phyloP scores from a whole-genome alignment of 2,329 filamentous ascomycete genomes.

The Lachnellula subtilissima region DNA sequence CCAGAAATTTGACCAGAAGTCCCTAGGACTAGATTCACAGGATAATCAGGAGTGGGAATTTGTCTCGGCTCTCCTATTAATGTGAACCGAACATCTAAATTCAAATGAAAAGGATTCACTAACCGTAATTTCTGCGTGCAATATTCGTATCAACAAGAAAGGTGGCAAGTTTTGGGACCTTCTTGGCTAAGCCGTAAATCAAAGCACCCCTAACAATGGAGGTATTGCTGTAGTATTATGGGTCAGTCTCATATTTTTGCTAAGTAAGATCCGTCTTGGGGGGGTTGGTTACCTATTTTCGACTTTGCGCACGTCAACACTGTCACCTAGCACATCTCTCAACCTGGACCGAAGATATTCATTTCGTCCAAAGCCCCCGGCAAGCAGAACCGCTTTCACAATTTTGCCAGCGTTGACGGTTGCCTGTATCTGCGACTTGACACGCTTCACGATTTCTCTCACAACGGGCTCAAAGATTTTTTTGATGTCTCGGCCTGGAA shows the following conservation, averaged over 20 bases:
- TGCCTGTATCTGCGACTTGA: conserved; percentile 41
- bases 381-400: conserved; percentile 30
- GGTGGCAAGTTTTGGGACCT: background rate
- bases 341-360: conserved; percentile 14
- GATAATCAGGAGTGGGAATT: no score
- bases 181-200: background rate
- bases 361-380: conserved; percentile 19
- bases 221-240: background rate
- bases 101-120: no score
- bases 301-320: background rate
- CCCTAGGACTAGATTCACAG: no score
- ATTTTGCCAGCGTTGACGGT: conserved; percentile 32
- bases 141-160: background rate
- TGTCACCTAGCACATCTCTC: background rate
- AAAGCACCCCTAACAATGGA: conserved; percentile 3
- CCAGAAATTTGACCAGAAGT: no score
- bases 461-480: conserved; percentile 43
- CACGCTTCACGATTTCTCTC: conserved; percentile 38
- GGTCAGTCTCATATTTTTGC: background rate
- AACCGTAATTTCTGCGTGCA: background rate
- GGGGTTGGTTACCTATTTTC: background rate
- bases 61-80: no score
- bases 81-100: no score
- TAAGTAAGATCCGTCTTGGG: background rate
- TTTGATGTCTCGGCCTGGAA: conserved; percentile 39